Base-by-base conservation (phyloP, 176 grass and related monocot species). In the Carex cristatella region DNA sequence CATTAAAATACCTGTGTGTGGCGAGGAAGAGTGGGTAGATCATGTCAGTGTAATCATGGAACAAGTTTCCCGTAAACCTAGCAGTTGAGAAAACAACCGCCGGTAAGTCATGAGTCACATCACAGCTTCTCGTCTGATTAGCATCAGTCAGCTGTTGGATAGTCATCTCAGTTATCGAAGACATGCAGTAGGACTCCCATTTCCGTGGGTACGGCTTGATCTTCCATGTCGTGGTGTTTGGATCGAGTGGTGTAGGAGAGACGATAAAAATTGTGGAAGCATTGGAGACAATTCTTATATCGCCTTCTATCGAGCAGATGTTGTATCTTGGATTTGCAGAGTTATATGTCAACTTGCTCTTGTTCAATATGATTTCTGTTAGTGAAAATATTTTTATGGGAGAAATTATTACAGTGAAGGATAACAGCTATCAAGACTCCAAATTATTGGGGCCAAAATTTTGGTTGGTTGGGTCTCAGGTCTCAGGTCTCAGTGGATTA, bases 11-110 rank as follows among this genome's bases (percentile, higher is more conserved):
- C 81, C 81, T 65, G 2, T 84, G 80, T n/a, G 93, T 87, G 0
- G 93, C 93, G 0, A 89, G 91, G 89, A 98, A 98, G 54, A 98
- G 93, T 11, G 95, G 95, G 46, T 94, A 91, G n/a, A 98, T 75
- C 53, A 93, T 84, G 70, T 98, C 95, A 0, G 93, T 98, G 87
- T 91, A 98, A 85, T 90, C 93, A 59, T 98, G 95, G 81, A 95
- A 98, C 38, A 95, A 82, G 69, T 98, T 98, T 85, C 93, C 95
- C 0, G 87, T 89, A 88, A 93, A 98, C 18, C 91, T 91, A 65
- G 87, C 88, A 54, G 93, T 83, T 16, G 93, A 82, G 74, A 98
- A 98, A 53, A 98, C 88, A 57, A 98, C 76, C 0, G 85, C 93
- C 1, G 95, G 95, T 62, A 92, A 84, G 3, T 89, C 79, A 66